Conservation (phyloP, 140 eudicot genomes). For the Stevia rebaudiana region DNA sequence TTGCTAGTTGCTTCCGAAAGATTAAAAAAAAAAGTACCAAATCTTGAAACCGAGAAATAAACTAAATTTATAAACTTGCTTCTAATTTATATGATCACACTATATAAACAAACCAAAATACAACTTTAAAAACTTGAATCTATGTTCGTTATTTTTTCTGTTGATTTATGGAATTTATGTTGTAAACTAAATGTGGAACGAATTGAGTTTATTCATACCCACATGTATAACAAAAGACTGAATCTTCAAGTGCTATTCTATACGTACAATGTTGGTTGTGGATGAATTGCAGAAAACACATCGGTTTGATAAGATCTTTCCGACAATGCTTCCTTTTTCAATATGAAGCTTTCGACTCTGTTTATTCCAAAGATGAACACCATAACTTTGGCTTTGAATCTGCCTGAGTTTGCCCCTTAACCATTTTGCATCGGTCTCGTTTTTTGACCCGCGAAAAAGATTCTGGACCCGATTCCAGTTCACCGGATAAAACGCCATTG, state of each 20-base stretch:
- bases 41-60: not conserved
- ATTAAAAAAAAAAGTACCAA: constrained; percentile 8
- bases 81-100: constrained; percentile 4
- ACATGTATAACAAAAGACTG: constrained; percentile 11
- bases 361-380: constrained; percentile 91
- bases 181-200: constrained; percentile 23
- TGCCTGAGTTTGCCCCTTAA: constrained; percentile 49
- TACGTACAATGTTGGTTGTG: constrained; percentile 17
- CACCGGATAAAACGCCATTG: constrained; percentile 79
- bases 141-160: constrained; percentile 16
- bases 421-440: constrained; percentile 55
- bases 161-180: not conserved
- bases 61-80: constrained; percentile 7
- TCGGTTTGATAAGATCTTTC: constrained; percentile 40
- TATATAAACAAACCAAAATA: constrained; percentile 7
- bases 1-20: too few species aligned
- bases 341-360: constrained; percentile 55
- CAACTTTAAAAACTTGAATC: constrained; percentile 5
- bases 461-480: constrained; percentile 65
- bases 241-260: constrained; percentile 20
- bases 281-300: constrained; percentile 63
- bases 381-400: constrained; percentile 50
- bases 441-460: constrained; percentile 53
- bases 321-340: constrained; percentile 72
- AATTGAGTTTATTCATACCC: constrained; percentile 47